Conservation (phyloP, 1,139 yeast genomes). For the Insectozyma bohioensis region DNA sequence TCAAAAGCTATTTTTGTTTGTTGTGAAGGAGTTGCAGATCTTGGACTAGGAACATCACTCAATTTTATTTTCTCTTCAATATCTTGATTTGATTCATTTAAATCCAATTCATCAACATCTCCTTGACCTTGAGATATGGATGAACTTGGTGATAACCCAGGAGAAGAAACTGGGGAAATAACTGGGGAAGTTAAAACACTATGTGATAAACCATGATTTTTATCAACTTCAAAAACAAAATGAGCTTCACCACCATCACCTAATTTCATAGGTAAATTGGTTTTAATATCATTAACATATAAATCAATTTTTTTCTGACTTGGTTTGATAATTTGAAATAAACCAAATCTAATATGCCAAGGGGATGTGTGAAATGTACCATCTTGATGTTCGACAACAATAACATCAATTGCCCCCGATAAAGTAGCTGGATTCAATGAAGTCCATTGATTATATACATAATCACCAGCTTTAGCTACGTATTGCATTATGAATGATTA, state of each 20-base stretch:
- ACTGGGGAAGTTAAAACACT: constrained; percentile 91
- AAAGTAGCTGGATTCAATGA: constrained; percentile 94
- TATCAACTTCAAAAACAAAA: constrained; percentile 87
- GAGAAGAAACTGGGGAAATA: constrained; percentile 74
- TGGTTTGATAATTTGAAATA: constrained; percentile 90
- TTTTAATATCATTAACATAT: constrained; percentile 76
- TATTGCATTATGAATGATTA: constrained; percentile 68
- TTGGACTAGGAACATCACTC: constrained; percentile 20
- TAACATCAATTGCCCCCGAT: constrained; percentile 96
- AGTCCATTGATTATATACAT: constrained; percentile 96
- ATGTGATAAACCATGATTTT: constrained; percentile 54
- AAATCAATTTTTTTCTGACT: constrained; percentile 92
- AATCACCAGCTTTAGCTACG: constrained; percentile 93
- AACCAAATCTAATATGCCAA: constrained; percentile 94
- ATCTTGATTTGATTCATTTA: constrained; percentile 27
- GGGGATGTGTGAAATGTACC: constrained; percentile 89
- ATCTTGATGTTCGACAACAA: constrained; percentile 90
- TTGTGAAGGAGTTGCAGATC: constrained; percentile 23
- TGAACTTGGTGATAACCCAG: constrained; percentile 44
- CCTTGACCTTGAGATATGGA: constrained; percentile 3
- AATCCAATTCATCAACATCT: constrained; percentile 35
- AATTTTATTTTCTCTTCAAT: constrained; percentile 30
- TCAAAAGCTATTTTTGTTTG: constrained; percentile 52
- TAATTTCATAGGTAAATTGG: constrained; percentile 89
- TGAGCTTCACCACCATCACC: constrained; percentile 99